Conservation (phyloP, 345 rosid genomes). For the Sisymbrium irio region DNA sequence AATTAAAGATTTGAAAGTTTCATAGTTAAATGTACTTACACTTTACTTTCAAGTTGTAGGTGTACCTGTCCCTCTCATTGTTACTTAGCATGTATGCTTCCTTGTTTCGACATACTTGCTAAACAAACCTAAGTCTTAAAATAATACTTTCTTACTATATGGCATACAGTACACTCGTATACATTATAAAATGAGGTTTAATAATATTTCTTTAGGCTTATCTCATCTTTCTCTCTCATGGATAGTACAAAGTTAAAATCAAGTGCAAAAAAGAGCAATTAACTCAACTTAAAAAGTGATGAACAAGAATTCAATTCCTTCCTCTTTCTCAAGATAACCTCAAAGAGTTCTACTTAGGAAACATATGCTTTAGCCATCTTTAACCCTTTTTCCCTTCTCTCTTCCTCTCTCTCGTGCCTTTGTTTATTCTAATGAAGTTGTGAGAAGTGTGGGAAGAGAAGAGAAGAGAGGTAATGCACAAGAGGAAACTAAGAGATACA, state of each 20-base stretch:
- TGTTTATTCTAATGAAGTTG: conserved; percentile 37
- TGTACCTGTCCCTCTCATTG: conserved; percentile 27
- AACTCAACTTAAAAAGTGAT: conserved; percentile 43
- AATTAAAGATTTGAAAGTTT: background rate
- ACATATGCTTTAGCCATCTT: conserved; percentile 39
- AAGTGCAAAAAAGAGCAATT: conserved; percentile 29
- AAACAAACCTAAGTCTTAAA: conserved; percentile 13
- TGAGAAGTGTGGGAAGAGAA: conserved; percentile 33
- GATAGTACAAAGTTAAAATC: conserved; percentile 31
- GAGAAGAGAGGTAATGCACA: conserved; percentile 38
- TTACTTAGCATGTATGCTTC: conserved; percentile 27
- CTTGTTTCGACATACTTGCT: conserved; percentile 18
- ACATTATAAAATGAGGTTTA: conserved; percentile 12
- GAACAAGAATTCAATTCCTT: conserved; percentile 56
- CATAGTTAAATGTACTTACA: background rate
- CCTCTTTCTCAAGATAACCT: conserved; percentile 47
- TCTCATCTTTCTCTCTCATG: conserved; percentile 25
- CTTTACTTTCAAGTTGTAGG: conserved; percentile 32
- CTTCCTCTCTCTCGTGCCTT: conserved; percentile 25
- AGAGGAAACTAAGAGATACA: conserved; percentile 27
- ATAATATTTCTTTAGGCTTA: background rate
- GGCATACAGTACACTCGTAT: background rate
- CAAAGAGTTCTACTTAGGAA: conserved; percentile 42
- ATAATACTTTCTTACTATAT: background rate
- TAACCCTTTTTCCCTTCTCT: conserved; percentile 8